Evolutionary conservation across 2,329 filamentous ascomycete genomes (phyloP).

Genomic region (Aureobasidium uvarum): DNA sequence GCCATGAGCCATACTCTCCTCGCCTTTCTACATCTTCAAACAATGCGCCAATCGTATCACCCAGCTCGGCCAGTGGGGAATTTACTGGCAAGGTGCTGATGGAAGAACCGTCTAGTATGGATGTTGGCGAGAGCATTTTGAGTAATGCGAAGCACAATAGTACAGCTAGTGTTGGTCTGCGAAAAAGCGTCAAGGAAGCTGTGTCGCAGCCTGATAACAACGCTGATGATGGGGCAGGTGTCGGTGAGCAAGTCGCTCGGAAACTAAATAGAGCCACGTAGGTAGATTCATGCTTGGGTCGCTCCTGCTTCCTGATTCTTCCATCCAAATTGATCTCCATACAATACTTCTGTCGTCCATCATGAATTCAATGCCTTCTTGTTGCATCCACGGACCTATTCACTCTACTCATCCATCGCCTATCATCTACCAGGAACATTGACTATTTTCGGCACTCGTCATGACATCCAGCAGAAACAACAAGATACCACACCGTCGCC

Average conservation of each 20-base stretch:
- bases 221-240: neutral
- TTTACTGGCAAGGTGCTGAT: slow-evolving; percentile 14
- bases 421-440: neutral
- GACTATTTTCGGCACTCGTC: too few species aligned
- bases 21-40: slow-evolving; percentile 29
- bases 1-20: slow-evolving; percentile 34
- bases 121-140: slow-evolving; percentile 34
- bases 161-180: slow-evolving; percentile 34
- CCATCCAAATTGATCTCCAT: neutral
- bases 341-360: neutral
- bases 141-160: slow-evolving; percentile 30
- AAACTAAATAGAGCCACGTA: neutral
- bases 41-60: slow-evolving; percentile 29
- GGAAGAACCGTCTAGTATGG: slow-evolving; percentile 25
- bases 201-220: neutral
- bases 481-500: neutral
- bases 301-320: neutral
- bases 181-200: slow-evolving; percentile 38
- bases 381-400: neutral
- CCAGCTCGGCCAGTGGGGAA: slow-evolving; percentile 29
- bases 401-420: neutral
- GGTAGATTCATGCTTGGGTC: neutral
- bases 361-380: too few species aligned
- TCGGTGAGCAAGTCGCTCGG: slow-evolving; percentile 12
- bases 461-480: neutral